Percentiles rank a stretch among this genome's conserved stretches.
Evolutionary conservation across 352 stramenopile genomes (phyloP).

Genomic region (Phytophthora pistaciae): DNA sequence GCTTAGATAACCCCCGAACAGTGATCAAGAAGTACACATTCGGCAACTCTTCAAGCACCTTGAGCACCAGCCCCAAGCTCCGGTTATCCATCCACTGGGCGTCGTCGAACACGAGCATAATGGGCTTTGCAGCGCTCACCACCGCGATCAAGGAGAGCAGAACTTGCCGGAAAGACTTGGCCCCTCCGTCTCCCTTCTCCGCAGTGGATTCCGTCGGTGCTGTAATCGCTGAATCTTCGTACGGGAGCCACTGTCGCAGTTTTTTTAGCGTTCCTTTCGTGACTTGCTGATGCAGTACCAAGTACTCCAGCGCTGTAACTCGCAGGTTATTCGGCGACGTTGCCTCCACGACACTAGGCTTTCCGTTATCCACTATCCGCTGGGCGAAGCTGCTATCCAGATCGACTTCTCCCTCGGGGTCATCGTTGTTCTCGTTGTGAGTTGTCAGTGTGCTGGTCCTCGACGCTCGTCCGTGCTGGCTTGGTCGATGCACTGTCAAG

Average conservation of each 20-base stretch:
- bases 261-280: conserved; percentile 51
- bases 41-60: conserved; percentile 63
- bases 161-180: conserved; percentile 60
- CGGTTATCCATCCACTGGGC: conserved; percentile 80
- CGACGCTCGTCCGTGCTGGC: conserved; percentile 24
- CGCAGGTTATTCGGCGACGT: conserved; percentile 43
- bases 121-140: conserved; percentile 60
- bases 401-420: conserved; percentile 16
- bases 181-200: conserved; percentile 50
- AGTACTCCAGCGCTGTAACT: conserved; percentile 63
- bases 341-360: neutral
- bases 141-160: conserved; percentile 67
- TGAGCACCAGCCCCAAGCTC: conserved; percentile 67
- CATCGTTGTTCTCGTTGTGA: conserved; percentile 26
- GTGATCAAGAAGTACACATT: conserved; percentile 69
- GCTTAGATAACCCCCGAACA: conserved; percentile 46
- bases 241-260: conserved; percentile 62
- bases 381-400: conserved; percentile 17
- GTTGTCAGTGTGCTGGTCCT: conserved; percentile 37
- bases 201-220: conserved; percentile 14
- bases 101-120: conserved; percentile 79
- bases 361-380: neutral
- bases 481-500: conserved; percentile 22
- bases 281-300: conserved; percentile 56
- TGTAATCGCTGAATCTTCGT: conserved; percentile 19